Evolutionary conservation across 768 basidiomycete genomes (phyloP).

Genomic region (Russula griseocarnosa): DNA sequence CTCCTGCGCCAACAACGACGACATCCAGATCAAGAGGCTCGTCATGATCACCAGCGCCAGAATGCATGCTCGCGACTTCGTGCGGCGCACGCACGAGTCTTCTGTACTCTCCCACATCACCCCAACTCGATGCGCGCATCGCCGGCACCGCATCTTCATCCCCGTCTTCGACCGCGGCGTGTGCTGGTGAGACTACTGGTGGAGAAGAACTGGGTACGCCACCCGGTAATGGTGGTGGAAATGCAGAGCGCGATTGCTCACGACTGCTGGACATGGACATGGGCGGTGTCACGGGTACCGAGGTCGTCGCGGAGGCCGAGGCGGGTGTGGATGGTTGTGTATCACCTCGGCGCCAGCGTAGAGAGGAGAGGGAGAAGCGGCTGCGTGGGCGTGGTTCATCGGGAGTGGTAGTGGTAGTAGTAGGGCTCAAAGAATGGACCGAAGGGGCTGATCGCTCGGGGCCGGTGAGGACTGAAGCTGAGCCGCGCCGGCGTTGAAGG

Average conservation of each 20-base stretch:
- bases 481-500: slow-evolving; percentile 21
- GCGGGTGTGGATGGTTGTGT: slow-evolving; percentile 10
- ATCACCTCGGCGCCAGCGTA: slow-evolving; percentile 26
- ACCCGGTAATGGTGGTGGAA: neutral
- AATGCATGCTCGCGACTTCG: slow-evolving; percentile 24
- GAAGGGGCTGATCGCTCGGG: slow-evolving; percentile 6
- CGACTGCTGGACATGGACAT: slow-evolving; percentile 15
- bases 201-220: neutral
- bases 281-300: slow-evolving; percentile 14
- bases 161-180: neutral
- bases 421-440: slow-evolving; percentile 22
- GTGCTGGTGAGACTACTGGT: neutral
- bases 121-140: slow-evolving; percentile 29
- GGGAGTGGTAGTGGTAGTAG: neutral
- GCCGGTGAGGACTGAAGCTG: slow-evolving; percentile 10
- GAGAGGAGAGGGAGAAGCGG: slow-evolving; percentile 28
- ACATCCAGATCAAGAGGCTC: slow-evolving; percentile 26
- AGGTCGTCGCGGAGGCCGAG: slow-evolving; percentile 1
- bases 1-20: slow-evolving; percentile 27
- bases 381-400: slow-evolving; percentile 23
- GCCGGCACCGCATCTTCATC: neutral
- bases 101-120: slow-evolving; percentile 28
- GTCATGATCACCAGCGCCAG: slow-evolving; percentile 26
- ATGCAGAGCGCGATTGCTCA: neutral
- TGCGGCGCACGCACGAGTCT: slow-evolving; percentile 8